Evolutionary conservation across 2,329 filamentous ascomycete species (phyloP).

Genomic region (Xylaria sp.): DNA sequence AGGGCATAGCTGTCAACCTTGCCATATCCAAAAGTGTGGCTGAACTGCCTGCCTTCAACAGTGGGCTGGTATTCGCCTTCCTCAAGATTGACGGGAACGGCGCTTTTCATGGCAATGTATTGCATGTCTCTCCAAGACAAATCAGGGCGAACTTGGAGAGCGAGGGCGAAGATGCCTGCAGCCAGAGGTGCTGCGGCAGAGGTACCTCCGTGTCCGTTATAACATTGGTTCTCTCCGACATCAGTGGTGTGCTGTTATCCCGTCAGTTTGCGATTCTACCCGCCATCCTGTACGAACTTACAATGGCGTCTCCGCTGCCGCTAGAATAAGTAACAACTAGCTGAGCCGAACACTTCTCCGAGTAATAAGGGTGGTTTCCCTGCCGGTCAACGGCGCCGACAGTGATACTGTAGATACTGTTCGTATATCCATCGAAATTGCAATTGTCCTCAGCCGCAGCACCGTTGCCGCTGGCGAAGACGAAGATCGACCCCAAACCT

Average conservation of each 20-base stretch:
- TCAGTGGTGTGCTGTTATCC: conserved; percentile 79
- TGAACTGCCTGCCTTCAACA: conserved; percentile 80
- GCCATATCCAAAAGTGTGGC: conserved; percentile 93
- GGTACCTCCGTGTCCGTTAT: conserved; percentile 83
- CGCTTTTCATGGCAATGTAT: conserved; percentile 83
- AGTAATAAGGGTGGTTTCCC: conserved; percentile 92
- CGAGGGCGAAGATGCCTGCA: conserved; percentile 88
- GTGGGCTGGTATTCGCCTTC: conserved; percentile 80
- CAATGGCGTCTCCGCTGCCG: conserved; percentile 82
- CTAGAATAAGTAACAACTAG: conserved; percentile 97
- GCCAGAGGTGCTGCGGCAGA: conserved; percentile 93
- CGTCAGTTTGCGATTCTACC: neutral
- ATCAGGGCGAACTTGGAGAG: conserved; percentile 81
- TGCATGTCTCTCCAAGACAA: conserved; percentile 94
- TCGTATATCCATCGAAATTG: conserved; percentile 99
- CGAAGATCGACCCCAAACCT: conserved; percentile 87
- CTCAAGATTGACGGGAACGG: conserved; percentile 76
- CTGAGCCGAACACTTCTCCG: conserved; percentile 92
- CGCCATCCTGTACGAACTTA: conserved; percentile 41
- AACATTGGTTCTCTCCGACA: conserved; percentile 81
- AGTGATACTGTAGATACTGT: conserved; percentile 98
- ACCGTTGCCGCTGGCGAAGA: conserved; percentile 96
- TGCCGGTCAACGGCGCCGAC: conserved; percentile 89
- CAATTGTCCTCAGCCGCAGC: conserved; percentile 89
- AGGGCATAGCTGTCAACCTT: conserved; percentile 88